These are phyloP conservation scores for Boletellus ananas DNA, from an alignment of 768 basidiomycete genomes.

Conservation along the genomic window DNA sequence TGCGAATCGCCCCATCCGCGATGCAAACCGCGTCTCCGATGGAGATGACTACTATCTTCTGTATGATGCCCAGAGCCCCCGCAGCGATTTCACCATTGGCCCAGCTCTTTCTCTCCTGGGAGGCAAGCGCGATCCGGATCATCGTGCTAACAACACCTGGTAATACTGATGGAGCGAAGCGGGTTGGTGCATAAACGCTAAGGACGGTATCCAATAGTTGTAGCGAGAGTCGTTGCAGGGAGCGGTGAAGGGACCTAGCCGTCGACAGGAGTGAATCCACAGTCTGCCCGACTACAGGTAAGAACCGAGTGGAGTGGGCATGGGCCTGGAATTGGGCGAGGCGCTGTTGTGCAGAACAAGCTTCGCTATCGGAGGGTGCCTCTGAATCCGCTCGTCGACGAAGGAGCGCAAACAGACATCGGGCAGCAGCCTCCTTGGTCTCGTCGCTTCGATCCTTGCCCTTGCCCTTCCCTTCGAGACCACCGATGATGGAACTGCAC, in stretches of 20 bases:
- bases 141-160: conserved; percentile 81
- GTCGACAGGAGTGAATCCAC: conserved; percentile 66
- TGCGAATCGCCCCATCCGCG: conserved; percentile 53
- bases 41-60: conserved; percentile 48
- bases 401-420: conserved; percentile 62
- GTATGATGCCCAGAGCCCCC: conserved; percentile 54
- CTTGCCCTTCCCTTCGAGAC: conserved; percentile 65
- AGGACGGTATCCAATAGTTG: conserved; percentile 54
- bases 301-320: conserved; percentile 47
- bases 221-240: conserved; percentile 65
- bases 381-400: conserved; percentile 46
- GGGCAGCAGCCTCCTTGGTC: conserved; percentile 69
- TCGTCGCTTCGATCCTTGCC: conserved; percentile 73
- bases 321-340: conserved; percentile 40
- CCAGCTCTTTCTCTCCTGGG: conserved; percentile 56
- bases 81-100: conserved; percentile 67
- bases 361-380: conserved; percentile 30
- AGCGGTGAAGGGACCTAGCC: conserved; percentile 50
- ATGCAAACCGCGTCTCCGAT: conserved; percentile 68
- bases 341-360: conserved; percentile 15
- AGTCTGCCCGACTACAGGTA: conserved; percentile 81
- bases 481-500: conserved; percentile 60
- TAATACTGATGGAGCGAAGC: conserved; percentile 63
- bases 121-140: conserved; percentile 65
- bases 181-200: conserved; percentile 42